These are phyloP conservation scores for Piper longum DNA, from an alignment of 164 flowering plant species.

Conservation along the genomic window DNA sequence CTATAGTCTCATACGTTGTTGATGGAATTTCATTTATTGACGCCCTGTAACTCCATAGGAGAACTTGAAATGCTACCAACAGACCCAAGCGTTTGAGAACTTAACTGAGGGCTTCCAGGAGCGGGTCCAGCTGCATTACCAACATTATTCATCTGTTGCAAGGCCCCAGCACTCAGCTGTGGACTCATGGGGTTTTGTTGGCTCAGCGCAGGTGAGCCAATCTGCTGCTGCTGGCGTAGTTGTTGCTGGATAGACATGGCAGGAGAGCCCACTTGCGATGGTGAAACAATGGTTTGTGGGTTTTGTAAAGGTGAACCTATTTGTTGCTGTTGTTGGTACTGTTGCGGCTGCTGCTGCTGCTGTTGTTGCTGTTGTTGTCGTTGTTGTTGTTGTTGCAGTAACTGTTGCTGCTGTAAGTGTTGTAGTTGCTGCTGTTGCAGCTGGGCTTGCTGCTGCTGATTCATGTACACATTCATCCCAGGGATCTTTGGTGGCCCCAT, in stretches of 20 bases:
- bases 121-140: conserved; percentile 47
- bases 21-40: conserved; percentile 50
- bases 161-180: conserved; percentile 52
- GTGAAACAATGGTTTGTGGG: conserved; percentile 40
- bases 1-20: conserved; percentile 10
- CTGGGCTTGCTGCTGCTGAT: conserved; percentile 40
- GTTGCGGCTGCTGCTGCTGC: conserved; percentile 20
- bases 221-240: conserved; percentile 33
- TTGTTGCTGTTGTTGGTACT: conserved; percentile 30
- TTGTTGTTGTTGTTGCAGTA: background rate
- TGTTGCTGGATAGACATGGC: conserved; percentile 40
- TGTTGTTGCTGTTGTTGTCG: conserved; percentile 6
- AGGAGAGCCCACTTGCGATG: conserved; percentile 14
- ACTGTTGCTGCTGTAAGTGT: conserved; percentile 28
- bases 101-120: conserved; percentile 89
- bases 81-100: conserved; percentile 88
- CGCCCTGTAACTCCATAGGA: conserved; percentile 76
- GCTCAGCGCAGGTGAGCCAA: conserved; percentile 43
- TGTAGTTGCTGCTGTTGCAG: conserved; percentile 19
- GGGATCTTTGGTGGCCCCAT: conserved; percentile 60
- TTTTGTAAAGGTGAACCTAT: conserved; percentile 47
- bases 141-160: conserved; percentile 48
- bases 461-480: conserved; percentile 47
- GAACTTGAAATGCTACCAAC: conserved; percentile 81
- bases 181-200: conserved; percentile 69